These are phyloP conservation scores for Coemansia sp. DNA, from an alignment of 192 early-diverging fungal species.

Conservation along the genomic window DNA sequence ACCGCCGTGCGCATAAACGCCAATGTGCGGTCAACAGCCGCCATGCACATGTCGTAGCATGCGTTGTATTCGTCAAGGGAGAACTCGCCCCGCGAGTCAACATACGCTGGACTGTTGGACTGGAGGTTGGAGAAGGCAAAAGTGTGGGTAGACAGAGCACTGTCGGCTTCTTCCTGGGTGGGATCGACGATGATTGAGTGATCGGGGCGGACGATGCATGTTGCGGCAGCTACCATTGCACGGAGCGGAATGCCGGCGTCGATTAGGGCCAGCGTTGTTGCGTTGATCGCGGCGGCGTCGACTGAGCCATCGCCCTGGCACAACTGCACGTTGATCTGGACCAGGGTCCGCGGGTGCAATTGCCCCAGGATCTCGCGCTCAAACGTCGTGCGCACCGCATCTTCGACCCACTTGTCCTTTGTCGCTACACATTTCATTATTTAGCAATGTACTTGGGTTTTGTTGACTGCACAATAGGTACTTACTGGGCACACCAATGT, in stretches of 20 bases:
- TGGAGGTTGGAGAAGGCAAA: constrained; percentile 67
- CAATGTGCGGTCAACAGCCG: constrained; percentile 47
- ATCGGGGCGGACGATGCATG: constrained; percentile 65
- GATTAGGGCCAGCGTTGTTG: constrained; percentile 77
- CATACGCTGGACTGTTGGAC: constrained; percentile 51
- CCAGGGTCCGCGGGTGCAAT: constrained; percentile 82
- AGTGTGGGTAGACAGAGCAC: constrained; percentile 72
- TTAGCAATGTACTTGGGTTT: background rate
- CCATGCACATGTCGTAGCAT: constrained; percentile 40
- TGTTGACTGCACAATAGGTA: background rate
- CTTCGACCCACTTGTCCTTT: constrained; percentile 75
- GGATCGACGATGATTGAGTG: constrained; percentile 76
- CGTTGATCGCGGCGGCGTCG: constrained; percentile 77
- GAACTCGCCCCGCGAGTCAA: constrained; percentile 75
- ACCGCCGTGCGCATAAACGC: constrained; percentile 70
- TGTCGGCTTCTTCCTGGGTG: constrained; percentile 67
- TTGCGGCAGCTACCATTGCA: constrained; percentile 65
- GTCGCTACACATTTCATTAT: constrained; percentile 34
- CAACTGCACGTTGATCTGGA: constrained; percentile 87
- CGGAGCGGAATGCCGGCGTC: constrained; percentile 89
- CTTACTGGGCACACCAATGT: constrained; percentile 57
- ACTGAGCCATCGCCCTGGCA: constrained; percentile 84
- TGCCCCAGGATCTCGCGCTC: constrained; percentile 73
- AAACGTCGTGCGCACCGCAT: constrained; percentile 66
- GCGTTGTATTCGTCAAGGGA: constrained; percentile 56